phyloP scores from a whole-genome alignment of 257 asterid species.

The Jacaranda mimosifolia region DNA sequence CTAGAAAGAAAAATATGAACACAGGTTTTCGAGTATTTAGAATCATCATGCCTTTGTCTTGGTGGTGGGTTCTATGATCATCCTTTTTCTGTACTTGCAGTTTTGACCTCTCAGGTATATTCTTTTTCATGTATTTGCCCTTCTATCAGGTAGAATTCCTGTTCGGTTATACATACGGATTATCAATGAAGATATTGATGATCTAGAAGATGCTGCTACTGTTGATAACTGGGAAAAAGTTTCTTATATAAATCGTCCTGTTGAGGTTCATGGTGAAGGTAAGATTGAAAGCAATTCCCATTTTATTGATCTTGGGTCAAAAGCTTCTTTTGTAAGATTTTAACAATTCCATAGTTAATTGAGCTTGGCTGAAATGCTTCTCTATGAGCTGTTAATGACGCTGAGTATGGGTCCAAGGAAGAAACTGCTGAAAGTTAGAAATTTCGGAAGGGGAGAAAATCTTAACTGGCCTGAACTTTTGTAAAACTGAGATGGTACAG shows the following conservation, averaged over 20 bases:
- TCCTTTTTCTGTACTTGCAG: constrained; percentile 2
- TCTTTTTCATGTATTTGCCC: constrained; percentile 26
- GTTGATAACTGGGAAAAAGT: constrained; percentile 87
- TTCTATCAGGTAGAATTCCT: constrained; percentile 82
- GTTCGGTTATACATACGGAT: constrained; percentile 82
- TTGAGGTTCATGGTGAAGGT: constrained; percentile 81
- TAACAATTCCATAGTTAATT: not conserved
- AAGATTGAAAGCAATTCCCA: constrained; percentile 29
- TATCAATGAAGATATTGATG: constrained; percentile 65
- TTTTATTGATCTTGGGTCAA: not conserved
- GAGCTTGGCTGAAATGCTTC: constrained; percentile 5
- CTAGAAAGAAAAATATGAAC: constrained; percentile 5
- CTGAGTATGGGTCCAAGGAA: constrained; percentile 1
- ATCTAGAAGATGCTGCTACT: constrained; percentile 63
- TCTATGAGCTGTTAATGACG: not conserved
- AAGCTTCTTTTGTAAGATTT: constrained; percentile 22
- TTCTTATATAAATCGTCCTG: constrained; percentile 84
- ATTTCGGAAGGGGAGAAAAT: not conserved
- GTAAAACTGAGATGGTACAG: not conserved
- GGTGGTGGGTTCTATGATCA: constrained; percentile 22
- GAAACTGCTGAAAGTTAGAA: not conserved
- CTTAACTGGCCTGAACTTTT: not conserved
- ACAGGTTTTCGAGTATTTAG: constrained; percentile 21
- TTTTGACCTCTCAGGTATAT: constrained; percentile 18
- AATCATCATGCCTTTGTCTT: constrained; percentile 21